Evolutionary conservation across 208 protist species (phyloP).

Genomic region (Blastocrithidia nonstop): DNA sequence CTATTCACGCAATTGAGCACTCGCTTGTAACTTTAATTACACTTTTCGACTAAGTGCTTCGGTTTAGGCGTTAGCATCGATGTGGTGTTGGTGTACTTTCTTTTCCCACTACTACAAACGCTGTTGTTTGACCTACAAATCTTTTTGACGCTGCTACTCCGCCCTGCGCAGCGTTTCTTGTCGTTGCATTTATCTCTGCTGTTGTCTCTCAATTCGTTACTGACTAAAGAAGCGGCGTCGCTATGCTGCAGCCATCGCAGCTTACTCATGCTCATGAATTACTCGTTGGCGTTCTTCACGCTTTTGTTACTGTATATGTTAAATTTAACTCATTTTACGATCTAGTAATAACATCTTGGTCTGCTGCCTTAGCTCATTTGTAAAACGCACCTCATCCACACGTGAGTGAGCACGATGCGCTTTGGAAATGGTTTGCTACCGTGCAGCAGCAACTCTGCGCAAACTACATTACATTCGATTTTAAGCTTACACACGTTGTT

Average conservation of each 20-base stretch:
- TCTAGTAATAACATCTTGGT: constrained; percentile 49
- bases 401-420: constrained; percentile 36
- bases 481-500: constrained; percentile 29
- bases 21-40: constrained; percentile 48
- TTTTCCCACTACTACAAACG: constrained; percentile 51
- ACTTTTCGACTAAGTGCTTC: constrained; percentile 23
- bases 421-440: constrained; percentile 42
- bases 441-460: constrained; percentile 51
- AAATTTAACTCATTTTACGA: constrained; percentile 62
- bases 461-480: constrained; percentile 44
- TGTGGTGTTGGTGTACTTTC: constrained; percentile 38
- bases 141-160: constrained; percentile 44
- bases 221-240: constrained; percentile 50
- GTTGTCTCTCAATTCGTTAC: constrained; percentile 48
- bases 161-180: constrained; percentile 21
- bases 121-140: constrained; percentile 31
- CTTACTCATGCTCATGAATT: constrained; percentile 53
- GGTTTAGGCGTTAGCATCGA: constrained; percentile 15
- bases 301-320: constrained; percentile 63
- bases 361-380: constrained; percentile 51
- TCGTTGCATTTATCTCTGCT: constrained; percentile 46
- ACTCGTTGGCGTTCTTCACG: constrained; percentile 43
- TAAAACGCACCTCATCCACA: constrained; percentile 65
- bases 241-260: constrained; percentile 53
- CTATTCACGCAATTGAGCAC: constrained; percentile 47